phyloP scores from a whole-genome alignment of 2,329 filamentous ascomycete species.

The Nannizzia gypsea region DNA sequence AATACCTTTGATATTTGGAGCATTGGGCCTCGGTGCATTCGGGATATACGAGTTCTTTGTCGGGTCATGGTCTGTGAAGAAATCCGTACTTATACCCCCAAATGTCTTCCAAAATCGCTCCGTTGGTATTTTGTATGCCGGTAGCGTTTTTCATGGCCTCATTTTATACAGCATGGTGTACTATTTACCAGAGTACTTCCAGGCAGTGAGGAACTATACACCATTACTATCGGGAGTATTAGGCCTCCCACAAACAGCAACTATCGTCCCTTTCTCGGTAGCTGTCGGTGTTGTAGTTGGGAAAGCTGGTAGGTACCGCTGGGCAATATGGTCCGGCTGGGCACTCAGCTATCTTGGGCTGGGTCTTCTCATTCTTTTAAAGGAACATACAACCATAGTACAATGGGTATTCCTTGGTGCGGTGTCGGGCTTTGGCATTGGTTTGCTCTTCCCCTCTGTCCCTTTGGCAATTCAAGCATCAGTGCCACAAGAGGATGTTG shows the following conservation, averaged over 20 bases:
- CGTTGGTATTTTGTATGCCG: not conserved
- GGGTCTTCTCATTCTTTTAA: conserved; percentile 35
- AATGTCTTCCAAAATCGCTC: not conserved
- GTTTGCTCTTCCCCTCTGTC: conserved; percentile 53
- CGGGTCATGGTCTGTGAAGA: conserved; percentile 14
- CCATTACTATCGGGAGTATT: conserved; percentile 45
- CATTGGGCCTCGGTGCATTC: conserved; percentile 41
- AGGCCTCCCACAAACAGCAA: conserved; percentile 35
- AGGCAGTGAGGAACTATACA: conserved; percentile 39
- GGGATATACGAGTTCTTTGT: conserved; percentile 38
- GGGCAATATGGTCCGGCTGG: conserved; percentile 53
- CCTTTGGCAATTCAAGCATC: conserved; percentile 52
- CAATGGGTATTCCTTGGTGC: conserved; percentile 51
- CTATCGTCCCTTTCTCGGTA: conserved; percentile 6
- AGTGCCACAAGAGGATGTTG: conserved; percentile 43
- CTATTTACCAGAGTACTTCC: conserved; percentile 38
- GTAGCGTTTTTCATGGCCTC: not conserved
- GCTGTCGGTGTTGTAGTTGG: conserved; percentile 40
- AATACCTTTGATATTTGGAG: conserved; percentile 48
- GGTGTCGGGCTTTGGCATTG: conserved; percentile 47
- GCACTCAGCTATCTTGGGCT: conserved; percentile 44
- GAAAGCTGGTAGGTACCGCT: conserved; percentile 39
- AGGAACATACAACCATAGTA: conserved; percentile 36
- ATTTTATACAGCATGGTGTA: conserved; percentile 41
- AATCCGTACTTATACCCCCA: not conserved